Evolutionary conservation across 1,139 yeast species (phyloP).

Genomic region (Candida sojae): DNA sequence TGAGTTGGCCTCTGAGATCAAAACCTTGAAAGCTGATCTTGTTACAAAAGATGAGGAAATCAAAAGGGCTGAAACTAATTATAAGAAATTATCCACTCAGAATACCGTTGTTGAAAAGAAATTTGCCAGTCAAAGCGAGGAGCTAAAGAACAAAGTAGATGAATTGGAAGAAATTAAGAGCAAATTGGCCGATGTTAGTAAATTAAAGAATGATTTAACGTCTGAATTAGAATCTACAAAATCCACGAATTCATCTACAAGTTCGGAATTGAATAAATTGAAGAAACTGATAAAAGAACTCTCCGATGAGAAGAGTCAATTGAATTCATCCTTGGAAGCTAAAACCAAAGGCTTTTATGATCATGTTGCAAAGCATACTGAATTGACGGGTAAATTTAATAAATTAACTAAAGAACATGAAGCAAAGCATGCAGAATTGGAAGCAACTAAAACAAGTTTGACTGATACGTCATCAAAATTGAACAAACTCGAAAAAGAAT

Average conservation of each 20-base stretch:
- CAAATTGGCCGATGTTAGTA: background rate
- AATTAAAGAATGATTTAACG: conserved; percentile 5
- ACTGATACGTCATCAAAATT: background rate
- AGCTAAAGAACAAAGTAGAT: background rate
- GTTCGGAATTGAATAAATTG: conserved; percentile 6
- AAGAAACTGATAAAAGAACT: conserved; percentile 17
- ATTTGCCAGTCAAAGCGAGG: background rate
- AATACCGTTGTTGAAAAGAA: background rate
- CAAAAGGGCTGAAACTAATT: background rate
- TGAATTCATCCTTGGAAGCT: conserved; percentile 6
- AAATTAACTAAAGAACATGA: conserved; percentile 9
- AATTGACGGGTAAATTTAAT: conserved; percentile 5
- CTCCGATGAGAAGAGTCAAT: conserved; percentile 8
- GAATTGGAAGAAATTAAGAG: background rate
- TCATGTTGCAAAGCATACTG: background rate
- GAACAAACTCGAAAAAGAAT: conserved; percentile 7
- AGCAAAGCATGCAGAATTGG: background rate
- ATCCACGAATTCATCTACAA: background rate
- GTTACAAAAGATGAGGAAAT: background rate
- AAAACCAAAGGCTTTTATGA: conserved; percentile 2
- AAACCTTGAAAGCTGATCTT: background rate
- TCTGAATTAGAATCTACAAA: conserved; percentile 6
- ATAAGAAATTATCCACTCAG: background rate
- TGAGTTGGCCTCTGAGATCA: conserved; percentile 2
- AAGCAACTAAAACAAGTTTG: conserved; percentile 1